Base-by-base conservation (phyloP, 345 rosid species). In the Salix udensis region DNA sequence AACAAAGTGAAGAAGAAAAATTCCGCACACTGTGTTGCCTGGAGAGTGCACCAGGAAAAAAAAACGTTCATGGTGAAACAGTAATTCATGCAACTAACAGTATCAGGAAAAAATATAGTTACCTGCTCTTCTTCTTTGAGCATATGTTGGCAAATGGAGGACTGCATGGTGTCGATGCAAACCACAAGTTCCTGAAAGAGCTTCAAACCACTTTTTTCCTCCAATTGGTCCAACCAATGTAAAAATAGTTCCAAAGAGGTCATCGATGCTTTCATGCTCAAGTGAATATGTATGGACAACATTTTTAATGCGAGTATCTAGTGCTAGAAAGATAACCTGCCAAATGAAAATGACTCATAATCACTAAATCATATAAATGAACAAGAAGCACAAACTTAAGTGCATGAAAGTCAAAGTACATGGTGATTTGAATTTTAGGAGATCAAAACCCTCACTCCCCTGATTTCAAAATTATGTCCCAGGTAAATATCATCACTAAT, bases 41-140 rank as follows among this genome's bases (percentile, higher is more conserved):
- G 12, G n/a, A 19, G 24, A n/a, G 31, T 50, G 24, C 4, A 46
- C 64, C 40, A 9, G 65, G 48, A 68, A 26, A 72, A 70, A 40
- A 36, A 19, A 28, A 65, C 1, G 50, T 46, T 46, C 50, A 13
- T 46, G 65, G 34, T 26, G 7, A 24, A 24, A 67, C n/a, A 34
- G 70, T 36, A 67, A 34, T 37, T 70, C 11, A 71, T 50, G 21
- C 2, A 5, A 31, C 40, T 70, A 12, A 40, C 40, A 55, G n/a
- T 46, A 70, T 21, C 5, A 36, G 13, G 14, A 26, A 67, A 55
- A 28, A 67, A 64, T 66, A 40, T 23, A 36, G 24, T 13, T 77
- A 89, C 97, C 94, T 91, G 96, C 58, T 89, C 79, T 76, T 93
- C 97, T 88, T 93, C 97, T 88, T 91, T 93, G 68, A 74, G 83